Percentiles rank a stretch among this genome's conserved stretches.
Evolutionary conservation across 2,329 filamentous ascomycete species (phyloP).

Genomic region (Mycosphaerella arachidis): DNA sequence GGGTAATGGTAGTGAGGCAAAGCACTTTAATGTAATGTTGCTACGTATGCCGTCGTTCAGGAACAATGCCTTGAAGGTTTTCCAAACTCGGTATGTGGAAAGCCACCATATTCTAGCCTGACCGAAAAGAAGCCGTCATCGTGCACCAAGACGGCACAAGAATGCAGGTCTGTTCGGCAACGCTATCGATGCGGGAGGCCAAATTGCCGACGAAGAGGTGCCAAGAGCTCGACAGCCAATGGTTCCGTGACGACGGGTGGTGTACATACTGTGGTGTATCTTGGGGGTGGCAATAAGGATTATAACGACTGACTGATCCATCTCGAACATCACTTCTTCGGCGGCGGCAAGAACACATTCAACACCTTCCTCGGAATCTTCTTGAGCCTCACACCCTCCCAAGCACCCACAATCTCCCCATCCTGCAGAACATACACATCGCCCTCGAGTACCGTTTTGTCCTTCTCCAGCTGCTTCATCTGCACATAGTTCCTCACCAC

Average conservation of each 20-base stretch:
- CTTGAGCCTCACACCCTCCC: constrained; percentile 36
- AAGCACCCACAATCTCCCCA: constrained; percentile 30
- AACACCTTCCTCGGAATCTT: constrained; percentile 59
- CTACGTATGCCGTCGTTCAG: neutral
- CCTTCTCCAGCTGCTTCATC: constrained; percentile 29
- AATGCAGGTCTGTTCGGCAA: neutral
- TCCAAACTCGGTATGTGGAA: neutral
- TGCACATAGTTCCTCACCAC: constrained; percentile 29
- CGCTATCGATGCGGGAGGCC: neutral
- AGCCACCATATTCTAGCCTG: neutral
- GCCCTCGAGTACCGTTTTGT: constrained; percentile 24
- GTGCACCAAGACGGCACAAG: neutral
- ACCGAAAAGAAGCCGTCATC: neutral
- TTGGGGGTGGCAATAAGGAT: neutral
- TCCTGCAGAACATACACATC: constrained; percentile 32
- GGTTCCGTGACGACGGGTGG: neutral
- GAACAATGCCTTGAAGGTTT: neutral
- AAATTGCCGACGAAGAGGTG: neutral
- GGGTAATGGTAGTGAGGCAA: neutral
- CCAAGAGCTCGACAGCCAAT: neutral
- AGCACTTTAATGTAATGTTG: neutral
- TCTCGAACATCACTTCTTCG: constrained; percentile 34
- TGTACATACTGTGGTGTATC: neutral
- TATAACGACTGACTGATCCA: neutral
- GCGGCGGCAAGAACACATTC: constrained; percentile 59